phyloP scores from a whole-genome alignment of 2,329 filamentous ascomycete genomes.

The Sclerotinia minor region DNA sequence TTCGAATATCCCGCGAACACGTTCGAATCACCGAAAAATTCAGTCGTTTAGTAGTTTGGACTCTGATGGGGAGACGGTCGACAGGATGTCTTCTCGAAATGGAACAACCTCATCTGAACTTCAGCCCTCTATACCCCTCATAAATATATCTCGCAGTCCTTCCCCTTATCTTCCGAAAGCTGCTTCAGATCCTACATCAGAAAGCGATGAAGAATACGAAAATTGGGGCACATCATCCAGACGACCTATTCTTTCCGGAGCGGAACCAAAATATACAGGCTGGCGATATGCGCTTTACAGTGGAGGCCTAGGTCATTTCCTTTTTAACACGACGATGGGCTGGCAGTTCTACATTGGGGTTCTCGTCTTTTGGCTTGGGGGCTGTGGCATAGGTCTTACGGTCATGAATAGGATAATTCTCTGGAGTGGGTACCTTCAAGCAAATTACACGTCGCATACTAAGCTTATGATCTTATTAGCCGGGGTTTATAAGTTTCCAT shows the following conservation, averaged over 20 bases:
- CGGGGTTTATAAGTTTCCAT: slow-evolving; percentile 53
- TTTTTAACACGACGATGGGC: slow-evolving; percentile 49
- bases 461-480: slow-evolving; percentile 42
- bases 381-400: slow-evolving; percentile 49
- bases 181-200: slow-evolving; percentile 43
- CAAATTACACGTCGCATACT: slow-evolving; percentile 39
- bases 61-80: slow-evolving; percentile 31
- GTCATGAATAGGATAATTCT: slow-evolving; percentile 54
- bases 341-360: slow-evolving; percentile 51
- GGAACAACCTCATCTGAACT: slow-evolving; percentile 29
- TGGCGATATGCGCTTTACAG: slow-evolving; percentile 43
- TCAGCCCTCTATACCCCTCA: slow-evolving; percentile 45
- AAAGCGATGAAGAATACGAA: slow-evolving; percentile 48
- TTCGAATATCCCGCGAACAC: slow-evolving; percentile 29
- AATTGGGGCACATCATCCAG: slow-evolving; percentile 42
- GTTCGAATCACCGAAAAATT: slow-evolving; percentile 31
- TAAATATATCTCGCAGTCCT: slow-evolving; percentile 48
- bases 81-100: slow-evolving; percentile 36
- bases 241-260: slow-evolving; percentile 40
- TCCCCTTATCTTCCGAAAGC: slow-evolving; percentile 49
- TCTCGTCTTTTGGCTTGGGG: slow-evolving; percentile 50
- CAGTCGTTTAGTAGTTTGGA: slow-evolving; percentile 37
- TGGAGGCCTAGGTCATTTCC: slow-evolving; percentile 50
- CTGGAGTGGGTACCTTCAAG: slow-evolving; percentile 44
- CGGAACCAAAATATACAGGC: slow-evolving; percentile 34